Percentiles rank a stretch among this genome's conserved stretches.
Evolutionary conservation across 2,329 filamentous ascomycete genomes (phyloP).

Genomic region (Trichophyton verrucosum): DNA sequence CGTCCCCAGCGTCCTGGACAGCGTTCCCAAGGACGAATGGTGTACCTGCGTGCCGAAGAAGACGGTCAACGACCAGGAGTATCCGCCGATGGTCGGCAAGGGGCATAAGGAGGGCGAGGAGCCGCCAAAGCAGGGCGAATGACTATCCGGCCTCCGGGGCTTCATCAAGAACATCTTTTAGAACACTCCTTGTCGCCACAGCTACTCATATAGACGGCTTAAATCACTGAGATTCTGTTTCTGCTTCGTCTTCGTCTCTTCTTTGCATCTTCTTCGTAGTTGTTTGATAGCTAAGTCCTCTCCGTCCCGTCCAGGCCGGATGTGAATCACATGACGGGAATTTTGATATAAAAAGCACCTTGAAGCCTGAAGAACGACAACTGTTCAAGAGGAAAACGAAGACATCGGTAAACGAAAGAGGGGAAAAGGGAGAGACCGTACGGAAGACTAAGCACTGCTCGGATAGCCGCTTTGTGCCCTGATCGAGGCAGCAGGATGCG

Average conservation of each 20-base stretch:
- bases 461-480: neutral
- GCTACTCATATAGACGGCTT: too few relatives aligned
- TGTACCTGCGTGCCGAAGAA: slow-evolving; percentile 45
- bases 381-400: neutral
- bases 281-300: neutral
- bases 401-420: neutral
- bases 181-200: neutral
- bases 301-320: too few relatives aligned
- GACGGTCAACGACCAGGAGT: slow-evolving; percentile 39
- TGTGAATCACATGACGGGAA: neutral
- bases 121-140: neutral
- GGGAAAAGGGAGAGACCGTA: too few relatives aligned
- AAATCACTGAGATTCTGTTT: neutral
- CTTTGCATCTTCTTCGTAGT: neutral
- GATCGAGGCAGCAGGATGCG: slow-evolving; percentile 26
- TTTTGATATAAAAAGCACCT: neutral
- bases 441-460: too few relatives aligned
- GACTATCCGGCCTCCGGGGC: neutral
- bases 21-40: slow-evolving; percentile 38
- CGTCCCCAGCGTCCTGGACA: slow-evolving; percentile 42
- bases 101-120: slow-evolving; percentile 11
- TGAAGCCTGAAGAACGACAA: neutral
- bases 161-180: slow-evolving; percentile 2
- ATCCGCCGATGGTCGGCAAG: slow-evolving; percentile 41
- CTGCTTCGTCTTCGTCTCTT: neutral